Evolutionary conservation across 768 basidiomycete species (phyloP), one percentile per base, ranked within the genome.

Genomic region (Dentipellis sp.): DNA sequence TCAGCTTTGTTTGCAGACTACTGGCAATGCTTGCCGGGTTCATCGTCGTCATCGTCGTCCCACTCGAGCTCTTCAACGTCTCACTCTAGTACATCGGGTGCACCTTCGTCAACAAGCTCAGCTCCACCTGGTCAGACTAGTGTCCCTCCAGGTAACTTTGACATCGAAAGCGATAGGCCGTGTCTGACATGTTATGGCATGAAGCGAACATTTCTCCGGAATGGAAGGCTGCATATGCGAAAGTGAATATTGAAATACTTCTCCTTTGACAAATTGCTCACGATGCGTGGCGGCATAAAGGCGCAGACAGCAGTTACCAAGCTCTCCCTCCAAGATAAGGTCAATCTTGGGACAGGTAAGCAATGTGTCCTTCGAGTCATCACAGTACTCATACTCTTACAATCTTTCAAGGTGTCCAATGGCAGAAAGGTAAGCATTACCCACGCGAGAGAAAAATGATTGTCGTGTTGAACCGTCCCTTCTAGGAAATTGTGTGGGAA

Each of bases 201-300:
- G 29, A 56, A 2, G 59, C 64, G 0, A 64, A 65, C 53, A 58
- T 66, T 49, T 76, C 79, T 2, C 74, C 76, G 0, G 75, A 78
- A 64, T 83, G 81, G 81, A 63, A 70, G 11, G 71, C 77, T 10
- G 81, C 81, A 19, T 79, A 79, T 53, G 64, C 68, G 6, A 83
- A 83, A 71, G 80, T 78, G 55, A 21, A 1, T 17, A 10, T 29
- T n/a, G 12, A 7, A 29, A 6, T 29, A 3, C 6, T 29, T 29
- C 3, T 29, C 29, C 22, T 4, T 21, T 36, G 29, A 29, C 6
- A 29, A 6, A 29, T 29, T 29, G 6, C 29, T 29, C 3, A 29
- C 29, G 29, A 29, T 6, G 29, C 3, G 3, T 29, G 29, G 29
- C 29, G 29, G 29, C 29, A 10, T 16, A 17, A 37, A 60, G 62